These are phyloP conservation scores for Solanum tarapatanum DNA, from an alignment of 257 asterid genomes.

Conservation along the genomic window DNA sequence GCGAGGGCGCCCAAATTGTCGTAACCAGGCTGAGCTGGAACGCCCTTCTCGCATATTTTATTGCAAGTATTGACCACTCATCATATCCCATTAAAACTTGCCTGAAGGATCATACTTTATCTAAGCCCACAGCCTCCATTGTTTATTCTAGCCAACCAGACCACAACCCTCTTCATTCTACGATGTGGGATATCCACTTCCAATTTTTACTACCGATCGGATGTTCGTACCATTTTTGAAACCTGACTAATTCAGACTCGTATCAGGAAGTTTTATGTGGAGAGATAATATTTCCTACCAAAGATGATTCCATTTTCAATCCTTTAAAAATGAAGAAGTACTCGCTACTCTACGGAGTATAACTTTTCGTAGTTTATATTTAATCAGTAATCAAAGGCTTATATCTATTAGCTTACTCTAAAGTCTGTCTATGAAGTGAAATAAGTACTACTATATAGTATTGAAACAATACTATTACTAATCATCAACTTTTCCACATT, in stretches of 20 bases:
- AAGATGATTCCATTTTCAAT: fast-evolving
- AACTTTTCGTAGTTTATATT: too few relatives aligned
- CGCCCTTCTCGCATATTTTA: conserved; percentile 52
- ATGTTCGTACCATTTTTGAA: too few relatives aligned
- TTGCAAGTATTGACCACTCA: conserved; percentile 58
- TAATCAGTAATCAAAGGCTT: not conserved
- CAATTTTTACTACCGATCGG: not conserved
- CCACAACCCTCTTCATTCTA: not conserved
- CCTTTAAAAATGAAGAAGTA: not conserved
- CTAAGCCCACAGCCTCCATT: fast-evolving
- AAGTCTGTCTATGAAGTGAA: not conserved
- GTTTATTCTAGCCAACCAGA: not conserved
- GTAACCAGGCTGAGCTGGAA: conserved; percentile 50
- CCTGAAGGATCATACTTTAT: conserved; percentile 50
- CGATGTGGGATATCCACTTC: conserved; percentile 33
- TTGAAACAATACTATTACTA: not conserved
- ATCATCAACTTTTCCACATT: not conserved
- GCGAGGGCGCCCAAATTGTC: conserved; percentile 45
- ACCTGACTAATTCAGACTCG: not conserved
- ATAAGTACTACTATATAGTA: too few relatives aligned
- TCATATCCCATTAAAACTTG: conserved; percentile 57
- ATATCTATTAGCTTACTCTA: not conserved
- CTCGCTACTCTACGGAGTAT: not conserved
- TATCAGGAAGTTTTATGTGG: not conserved
- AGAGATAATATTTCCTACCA: not conserved